Base-by-base conservation (phyloP, 2,329 filamentous ascomycete genomes). In the Dissoconium aciculare region DNA sequence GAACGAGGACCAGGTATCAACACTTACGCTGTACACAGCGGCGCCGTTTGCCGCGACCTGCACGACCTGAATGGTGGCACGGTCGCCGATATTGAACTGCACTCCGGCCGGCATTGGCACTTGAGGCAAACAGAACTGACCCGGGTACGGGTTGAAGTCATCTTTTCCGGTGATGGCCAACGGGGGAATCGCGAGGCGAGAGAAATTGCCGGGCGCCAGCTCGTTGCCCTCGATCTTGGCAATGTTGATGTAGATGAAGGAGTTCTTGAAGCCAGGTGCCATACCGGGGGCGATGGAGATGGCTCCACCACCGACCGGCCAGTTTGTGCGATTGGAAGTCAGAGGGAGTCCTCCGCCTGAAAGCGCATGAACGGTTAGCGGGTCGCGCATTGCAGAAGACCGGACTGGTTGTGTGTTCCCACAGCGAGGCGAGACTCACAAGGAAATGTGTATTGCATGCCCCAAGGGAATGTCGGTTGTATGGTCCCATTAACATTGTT, bases 391-490 rank as follows among this genome's bases (percentile, higher is more conserved):
- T n/a, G n/a, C n/a, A n/a, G n/a, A n/a, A n/a, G n/a, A n/a, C n/a
- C n/a, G n/a, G n/a, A n/a, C n/a, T n/a, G n/a, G n/a, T n/a, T n/a
- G n/a, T n/a, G n/a, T n/a, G n/a, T n/a, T n/a, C n/a, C n/a, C n/a
- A n/a, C n/a, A n/a, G n/a, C n/a, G n/a, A n/a, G n/a, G n/a, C n/a
- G n/a, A n/a, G n/a, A 63, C 81, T 60, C 64, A 93, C 84, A 94
- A 56, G 85, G 84, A 63, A 92, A 93, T 54, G 76, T 74, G 84
- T 84, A 94, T 62, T 92, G 79, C 80, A 89, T 87, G 58, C 84
- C 85, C 44, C 80, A 92, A 2, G 84, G 84, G 45, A 36, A 44
- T 6, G 28, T 28, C 11, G 15, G 19, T 23, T 23, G 8, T 8
- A n/a, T 21, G 9, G 38, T 36, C 3, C 27, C 37, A 17, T 36